phyloP scores from a whole-genome alignment of 2,329 filamentous ascomycete species.

The Paradendryphiella salina region DNA sequence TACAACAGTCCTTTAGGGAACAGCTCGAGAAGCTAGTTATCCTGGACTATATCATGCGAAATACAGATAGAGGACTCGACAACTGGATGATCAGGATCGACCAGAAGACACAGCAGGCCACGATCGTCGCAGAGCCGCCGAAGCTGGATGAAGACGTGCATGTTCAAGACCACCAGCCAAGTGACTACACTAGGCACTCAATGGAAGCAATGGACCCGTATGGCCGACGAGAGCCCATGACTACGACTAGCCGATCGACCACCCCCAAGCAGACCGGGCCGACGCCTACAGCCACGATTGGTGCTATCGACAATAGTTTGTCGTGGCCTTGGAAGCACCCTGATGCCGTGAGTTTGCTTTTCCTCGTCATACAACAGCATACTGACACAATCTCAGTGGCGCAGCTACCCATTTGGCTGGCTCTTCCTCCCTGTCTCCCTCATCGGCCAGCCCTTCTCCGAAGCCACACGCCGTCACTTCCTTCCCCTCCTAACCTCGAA shows the following conservation, averaged over 20 bases:
- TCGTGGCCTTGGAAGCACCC: constrained; percentile 99
- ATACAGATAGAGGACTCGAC: constrained; percentile 92
- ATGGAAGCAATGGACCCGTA: constrained; percentile 66
- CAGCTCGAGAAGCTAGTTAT: constrained; percentile 97
- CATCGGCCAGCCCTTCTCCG: constrained; percentile 93
- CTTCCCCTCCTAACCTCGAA: constrained; percentile 93
- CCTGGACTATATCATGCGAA: constrained; percentile 98
- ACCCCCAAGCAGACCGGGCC: constrained; percentile 58
- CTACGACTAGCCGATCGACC: constrained; percentile 63
- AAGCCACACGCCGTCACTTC: constrained; percentile 91
- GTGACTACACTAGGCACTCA: constrained; percentile 64
- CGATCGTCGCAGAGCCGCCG: constrained; percentile 82
- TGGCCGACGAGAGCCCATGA: constrained; percentile 80
- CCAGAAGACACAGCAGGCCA: constrained; percentile 77
- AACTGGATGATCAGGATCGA: constrained; percentile 99
- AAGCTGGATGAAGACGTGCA: constrained; percentile 57
- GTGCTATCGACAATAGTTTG: constrained; percentile 95
- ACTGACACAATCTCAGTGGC: constrained; percentile 55
- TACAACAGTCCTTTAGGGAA: constrained; percentile 92
- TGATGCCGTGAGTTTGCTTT: constrained; percentile 66
- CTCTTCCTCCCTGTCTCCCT: constrained; percentile 94
- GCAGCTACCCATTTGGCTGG: constrained; percentile 97
- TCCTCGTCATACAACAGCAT: background rate
- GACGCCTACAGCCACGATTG: constrained; percentile 70
- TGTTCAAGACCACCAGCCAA: constrained; percentile 47